Base-by-base conservation (phyloP, 2,329 filamentous ascomycete species). In the Penicillium sp. region DNA sequence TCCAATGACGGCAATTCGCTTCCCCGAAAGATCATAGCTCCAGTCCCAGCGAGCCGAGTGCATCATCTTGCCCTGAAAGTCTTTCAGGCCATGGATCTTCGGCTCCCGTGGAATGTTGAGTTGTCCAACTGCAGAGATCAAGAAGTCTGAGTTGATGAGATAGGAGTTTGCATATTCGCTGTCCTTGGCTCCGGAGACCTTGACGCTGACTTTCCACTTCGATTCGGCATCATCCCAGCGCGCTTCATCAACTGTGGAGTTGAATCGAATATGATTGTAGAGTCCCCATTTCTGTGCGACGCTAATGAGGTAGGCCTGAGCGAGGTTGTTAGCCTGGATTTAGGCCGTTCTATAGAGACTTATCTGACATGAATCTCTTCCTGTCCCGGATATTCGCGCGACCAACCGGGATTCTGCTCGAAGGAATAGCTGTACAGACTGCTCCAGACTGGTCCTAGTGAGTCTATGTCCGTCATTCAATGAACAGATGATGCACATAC, bases 1-100 rank as follows among this genome's bases (percentile, higher is more conserved):
- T 2, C 83, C 82, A 34, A 86, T 79, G n/a, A 85, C 67, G 0
- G 77, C 82, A 38, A 85, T 76, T 46, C 75, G 77, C 70, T 84
- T 84, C 8, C 73, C 79, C 28, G 69, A 65, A n/a, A 82, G 60
- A 45, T 78, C 74, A 56, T 82, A 82, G 41, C 74, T 79, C 80
- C 81, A 83, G 54, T 85, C 81, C 81, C 82, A 85, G n/a, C 81
- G 66, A 4, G 81, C 80, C 2, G 77, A 80, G 55, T 85, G 82
- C 73, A 80, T 82, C 50, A 76, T 69, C 65, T 81, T 82, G 2
- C 81, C 80, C 38, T 75, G 65, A 51, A 81, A 83, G 6, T 70
- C 66, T 0, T 76, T 67, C 9, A 81, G 49, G 0, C 80, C 80
- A 8, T 74, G 67, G 12, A 83, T 80, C 1, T 74, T 63, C 0